Conservation (phyloP, 371 early-diverging fungal genomes). For the Furculomyces boomerangus region DNA sequence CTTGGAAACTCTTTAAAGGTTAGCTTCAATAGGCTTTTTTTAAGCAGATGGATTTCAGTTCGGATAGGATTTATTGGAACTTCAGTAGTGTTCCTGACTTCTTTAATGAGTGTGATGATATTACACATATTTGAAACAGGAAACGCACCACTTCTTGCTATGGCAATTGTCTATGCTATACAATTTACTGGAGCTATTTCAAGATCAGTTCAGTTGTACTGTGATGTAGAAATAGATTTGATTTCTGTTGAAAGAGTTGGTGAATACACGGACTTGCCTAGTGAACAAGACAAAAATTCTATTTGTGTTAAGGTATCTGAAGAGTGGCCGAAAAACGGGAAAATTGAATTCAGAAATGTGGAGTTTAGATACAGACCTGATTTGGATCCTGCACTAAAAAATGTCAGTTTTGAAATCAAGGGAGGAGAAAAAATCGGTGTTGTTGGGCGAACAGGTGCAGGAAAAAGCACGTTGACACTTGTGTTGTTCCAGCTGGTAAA, state of each 20-base stretch:
- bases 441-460: constrained; percentile 57
- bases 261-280: constrained; percentile 35
- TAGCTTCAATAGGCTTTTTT: neutral
- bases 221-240: constrained; percentile 24
- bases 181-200: neutral
- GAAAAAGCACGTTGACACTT: constrained; percentile 44
- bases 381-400: constrained; percentile 31
- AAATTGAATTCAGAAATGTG: constrained; percentile 8
- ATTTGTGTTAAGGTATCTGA: neutral
- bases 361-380: constrained; percentile 28
- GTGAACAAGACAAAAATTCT: constrained; percentile 15
- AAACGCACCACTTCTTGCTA: neutral
- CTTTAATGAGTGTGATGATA: neutral
- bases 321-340: constrained; percentile 12
- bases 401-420: constrained; percentile 8
- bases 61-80: neutral
- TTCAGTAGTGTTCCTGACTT: neutral
- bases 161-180: neutral
- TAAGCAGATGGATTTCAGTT: neutral
- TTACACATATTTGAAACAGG: neutral
- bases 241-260: constrained; percentile 26
- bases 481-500: constrained; percentile 61
- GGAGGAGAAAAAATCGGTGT: constrained; percentile 56
- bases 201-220: neutral
- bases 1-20: neutral